These are phyloP conservation scores for Rhododendron mucronatum DNA, from an alignment of 148 eudicot genomes.

Conservation along the genomic window DNA sequence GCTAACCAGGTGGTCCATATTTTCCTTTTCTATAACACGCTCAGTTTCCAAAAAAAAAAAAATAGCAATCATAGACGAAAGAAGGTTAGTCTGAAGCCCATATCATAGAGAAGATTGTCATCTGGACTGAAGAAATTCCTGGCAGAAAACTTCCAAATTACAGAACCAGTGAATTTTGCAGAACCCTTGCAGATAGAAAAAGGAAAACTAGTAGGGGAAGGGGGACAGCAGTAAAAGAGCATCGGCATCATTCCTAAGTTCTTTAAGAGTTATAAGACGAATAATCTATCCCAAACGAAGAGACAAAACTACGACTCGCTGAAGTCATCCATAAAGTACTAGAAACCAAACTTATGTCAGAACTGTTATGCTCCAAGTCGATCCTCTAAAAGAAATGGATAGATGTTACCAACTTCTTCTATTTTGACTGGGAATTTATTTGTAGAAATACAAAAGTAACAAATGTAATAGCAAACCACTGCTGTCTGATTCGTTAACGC, in stretches of 20 bases:
- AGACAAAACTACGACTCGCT: not conserved
- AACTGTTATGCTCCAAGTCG: not conserved
- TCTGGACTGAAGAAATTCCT: not conserved
- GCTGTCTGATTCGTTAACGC: constrained; percentile 3
- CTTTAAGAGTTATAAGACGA: not conserved
- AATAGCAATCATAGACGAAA: not conserved
- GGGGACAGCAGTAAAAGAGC: not conserved
- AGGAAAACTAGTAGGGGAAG: not conserved
- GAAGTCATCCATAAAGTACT: not conserved
- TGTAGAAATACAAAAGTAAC: not conserved
- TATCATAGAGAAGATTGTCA: not conserved
- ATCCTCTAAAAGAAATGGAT: not conserved
- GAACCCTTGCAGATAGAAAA: not conserved
- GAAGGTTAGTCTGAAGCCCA: not conserved
- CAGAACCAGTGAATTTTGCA: not conserved
- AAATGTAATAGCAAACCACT: not conserved
- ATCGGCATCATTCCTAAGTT: not conserved
- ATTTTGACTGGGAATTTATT: not conserved
- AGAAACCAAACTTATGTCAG: not conserved
- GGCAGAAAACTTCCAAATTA: not conserved
- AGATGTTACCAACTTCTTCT: not conserved
- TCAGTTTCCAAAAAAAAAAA: not conserved
- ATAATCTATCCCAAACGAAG: not conserved
- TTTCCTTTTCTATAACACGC: not conserved
- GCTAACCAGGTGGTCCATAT: not conserved